Percentiles rank a stretch among this genome's conserved stretches.
Conservation (phyloP, 805 yeast species). For the Phaffomyces thermotolerans region DNA sequence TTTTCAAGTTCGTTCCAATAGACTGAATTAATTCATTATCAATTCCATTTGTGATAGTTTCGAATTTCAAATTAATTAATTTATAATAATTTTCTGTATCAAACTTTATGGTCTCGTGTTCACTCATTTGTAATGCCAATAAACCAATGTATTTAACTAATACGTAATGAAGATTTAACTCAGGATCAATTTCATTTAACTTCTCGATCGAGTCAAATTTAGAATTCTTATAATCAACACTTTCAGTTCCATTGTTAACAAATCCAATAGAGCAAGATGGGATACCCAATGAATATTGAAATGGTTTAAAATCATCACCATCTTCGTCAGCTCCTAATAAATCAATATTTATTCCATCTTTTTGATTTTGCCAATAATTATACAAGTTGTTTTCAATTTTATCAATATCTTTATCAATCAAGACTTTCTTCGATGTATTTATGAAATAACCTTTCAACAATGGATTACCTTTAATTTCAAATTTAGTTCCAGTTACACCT, state of each 20-base stretch:
- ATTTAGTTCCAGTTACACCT: constrained; percentile 44
- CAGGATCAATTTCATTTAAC: constrained; percentile 43
- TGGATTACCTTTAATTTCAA: constrained; percentile 49
- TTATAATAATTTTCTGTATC: constrained; percentile 31
- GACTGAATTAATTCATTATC: neutral
- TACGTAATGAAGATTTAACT: constrained; percentile 44
- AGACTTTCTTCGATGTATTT: constrained; percentile 18
- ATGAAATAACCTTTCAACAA: constrained; percentile 39
- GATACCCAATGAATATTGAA: constrained; percentile 61
- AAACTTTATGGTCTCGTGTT: constrained; percentile 48
- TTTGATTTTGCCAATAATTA: constrained; percentile 38
- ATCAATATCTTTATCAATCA: constrained; percentile 5
- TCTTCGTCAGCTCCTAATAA: constrained; percentile 47
- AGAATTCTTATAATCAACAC: constrained; percentile 48
- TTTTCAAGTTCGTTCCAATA: neutral
- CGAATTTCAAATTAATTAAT: neutral
- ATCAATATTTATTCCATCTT: constrained; percentile 29
- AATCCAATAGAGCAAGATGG: constrained; percentile 52
- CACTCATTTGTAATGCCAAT: constrained; percentile 44
- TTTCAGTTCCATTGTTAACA: constrained; percentile 23
- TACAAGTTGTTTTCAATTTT: constrained; percentile 31
- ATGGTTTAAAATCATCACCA: constrained; percentile 45
- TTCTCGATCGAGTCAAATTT: constrained; percentile 51
- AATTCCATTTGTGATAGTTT: neutral
- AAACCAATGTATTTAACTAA: constrained; percentile 56